Percentiles rank a stretch among this genome's conserved stretches.
Evolutionary conservation across 2,329 filamentous ascomycete species (phyloP).

Genomic region (Talaromyces islandicus): DNA sequence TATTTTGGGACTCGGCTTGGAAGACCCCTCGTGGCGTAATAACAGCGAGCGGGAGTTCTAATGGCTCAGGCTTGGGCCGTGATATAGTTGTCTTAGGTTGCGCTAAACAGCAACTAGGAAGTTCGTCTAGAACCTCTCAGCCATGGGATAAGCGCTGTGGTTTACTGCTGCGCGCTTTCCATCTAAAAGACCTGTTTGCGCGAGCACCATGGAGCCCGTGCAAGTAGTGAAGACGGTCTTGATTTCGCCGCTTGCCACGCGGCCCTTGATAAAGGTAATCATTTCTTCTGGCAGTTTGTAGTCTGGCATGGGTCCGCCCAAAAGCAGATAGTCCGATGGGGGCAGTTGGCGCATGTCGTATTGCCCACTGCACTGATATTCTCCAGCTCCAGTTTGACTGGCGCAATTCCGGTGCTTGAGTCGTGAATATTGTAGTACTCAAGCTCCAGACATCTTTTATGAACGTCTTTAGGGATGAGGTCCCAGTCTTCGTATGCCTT

Average conservation of each 20-base stretch:
- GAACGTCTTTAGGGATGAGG: neutral
- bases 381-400: slow-evolving; percentile 1
- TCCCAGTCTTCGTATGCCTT: neutral
- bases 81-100: no score
- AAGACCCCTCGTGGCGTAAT: no score
- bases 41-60: no score
- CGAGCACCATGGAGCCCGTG: slow-evolving; percentile 6
- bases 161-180: slow-evolving; percentile 6
- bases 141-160: neutral
- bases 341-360: slow-evolving; percentile 3
- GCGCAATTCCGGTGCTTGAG: neutral
- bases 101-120: no score
- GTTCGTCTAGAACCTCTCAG: no score
- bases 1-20: no score
- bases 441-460: neutral
- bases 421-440: slow-evolving; percentile 10
- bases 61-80: no score
- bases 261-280: slow-evolving; percentile 3
- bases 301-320: slow-evolving; percentile 1
- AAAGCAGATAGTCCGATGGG: slow-evolving; percentile 6
- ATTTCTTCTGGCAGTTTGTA: slow-evolving; percentile 4
- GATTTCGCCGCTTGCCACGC: slow-evolving; percentile 2
- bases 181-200: slow-evolving; percentile 9
- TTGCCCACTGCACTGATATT: slow-evolving; percentile 1
- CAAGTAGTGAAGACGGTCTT: slow-evolving; percentile 11